These are phyloP conservation scores for Parietaria judaica DNA, from an alignment of 306 rosid genomes.

Conservation along the genomic window DNA sequence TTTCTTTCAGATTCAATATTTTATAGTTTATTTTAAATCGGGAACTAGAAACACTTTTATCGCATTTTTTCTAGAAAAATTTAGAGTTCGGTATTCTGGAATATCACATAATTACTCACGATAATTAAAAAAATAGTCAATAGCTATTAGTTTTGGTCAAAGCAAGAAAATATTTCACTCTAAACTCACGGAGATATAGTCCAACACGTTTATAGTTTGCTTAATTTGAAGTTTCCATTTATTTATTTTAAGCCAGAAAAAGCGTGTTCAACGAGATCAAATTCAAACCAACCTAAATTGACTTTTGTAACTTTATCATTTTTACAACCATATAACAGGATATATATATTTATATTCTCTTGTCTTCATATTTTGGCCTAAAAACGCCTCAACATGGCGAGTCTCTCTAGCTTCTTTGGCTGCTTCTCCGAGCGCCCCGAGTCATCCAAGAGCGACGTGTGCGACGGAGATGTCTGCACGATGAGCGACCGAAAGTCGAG, in stretches of 20 bases:
- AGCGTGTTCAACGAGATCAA: background rate
- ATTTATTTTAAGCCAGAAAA: background rate
- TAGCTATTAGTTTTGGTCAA: too few relatives aligned
- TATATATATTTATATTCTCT: background rate
- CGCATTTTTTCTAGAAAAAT: too few relatives aligned
- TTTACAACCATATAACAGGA: background rate
- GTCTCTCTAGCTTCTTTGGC: constrained; percentile 41
- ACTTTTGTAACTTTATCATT: background rate
- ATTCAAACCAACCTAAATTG: constrained; percentile 11
- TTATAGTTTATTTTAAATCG: too few relatives aligned
- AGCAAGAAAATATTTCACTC: background rate
- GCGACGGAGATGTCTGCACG: constrained; percentile 57
- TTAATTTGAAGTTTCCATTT: background rate
- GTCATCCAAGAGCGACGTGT: constrained; percentile 25
- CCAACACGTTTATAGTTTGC: constrained; percentile 5
- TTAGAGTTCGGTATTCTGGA: too few relatives aligned
- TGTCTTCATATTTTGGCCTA: constrained; percentile 1
- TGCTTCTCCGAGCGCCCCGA: constrained; percentile 40
- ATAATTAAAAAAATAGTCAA: too few relatives aligned
- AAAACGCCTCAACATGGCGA: constrained; percentile 24
- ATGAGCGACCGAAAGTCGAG: constrained; percentile 16
- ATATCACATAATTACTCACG: too few relatives aligned
- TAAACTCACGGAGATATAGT: background rate
- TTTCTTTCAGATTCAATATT: too few relatives aligned
- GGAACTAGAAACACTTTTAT: too few relatives aligned